A percentile compares a stretch with the other conserved stretches of the same genome.
phyloP scores from a whole-genome alignment of 768 basidiomycete species.

The Xerocomus spinulosus region DNA sequence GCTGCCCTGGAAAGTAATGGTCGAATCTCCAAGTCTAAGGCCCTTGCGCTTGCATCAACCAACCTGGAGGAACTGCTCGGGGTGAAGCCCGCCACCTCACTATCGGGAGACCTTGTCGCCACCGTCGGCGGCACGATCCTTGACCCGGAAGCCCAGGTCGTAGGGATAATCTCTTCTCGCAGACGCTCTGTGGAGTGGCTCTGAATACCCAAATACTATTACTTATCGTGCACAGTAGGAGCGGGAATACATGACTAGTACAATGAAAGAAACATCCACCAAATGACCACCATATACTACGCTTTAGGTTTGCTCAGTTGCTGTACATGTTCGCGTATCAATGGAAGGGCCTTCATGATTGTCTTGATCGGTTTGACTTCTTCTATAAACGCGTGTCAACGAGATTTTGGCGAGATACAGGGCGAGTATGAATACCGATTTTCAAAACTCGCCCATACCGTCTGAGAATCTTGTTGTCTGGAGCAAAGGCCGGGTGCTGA shows the following conservation, averaged over 20 bases:
- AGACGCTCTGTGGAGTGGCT: conserved; percentile 48
- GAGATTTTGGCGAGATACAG: background rate
- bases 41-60: conserved; percentile 49
- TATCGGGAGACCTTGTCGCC: conserved; percentile 52
- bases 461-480: conserved; percentile 42
- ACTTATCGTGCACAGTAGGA: background rate
- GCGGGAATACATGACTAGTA: conserved; percentile 5
- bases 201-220: conserved; percentile 17
- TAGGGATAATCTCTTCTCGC: conserved; percentile 49
- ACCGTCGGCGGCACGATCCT: conserved; percentile 50
- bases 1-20: conserved; percentile 39
- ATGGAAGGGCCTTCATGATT: conserved; percentile 61
- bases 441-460: conserved; percentile 62
- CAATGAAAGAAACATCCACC: background rate
- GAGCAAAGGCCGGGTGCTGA: conserved; percentile 47
- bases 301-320: conserved; percentile 16
- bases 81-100: conserved; percentile 11
- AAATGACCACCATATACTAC: conserved; percentile 6
- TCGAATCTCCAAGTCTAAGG: conserved; percentile 39
- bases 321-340: conserved; percentile 55
- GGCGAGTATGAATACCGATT: conserved; percentile 48
- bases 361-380: conserved; percentile 72
- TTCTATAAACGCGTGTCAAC: conserved; percentile 35
- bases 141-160: conserved; percentile 43
- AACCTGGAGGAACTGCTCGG: conserved; percentile 50